Evolutionary conservation across 2,329 filamentous ascomycete genomes (phyloP), one percentile per base, ranked within the genome.

Genomic region (Fusarium sp.): DNA sequence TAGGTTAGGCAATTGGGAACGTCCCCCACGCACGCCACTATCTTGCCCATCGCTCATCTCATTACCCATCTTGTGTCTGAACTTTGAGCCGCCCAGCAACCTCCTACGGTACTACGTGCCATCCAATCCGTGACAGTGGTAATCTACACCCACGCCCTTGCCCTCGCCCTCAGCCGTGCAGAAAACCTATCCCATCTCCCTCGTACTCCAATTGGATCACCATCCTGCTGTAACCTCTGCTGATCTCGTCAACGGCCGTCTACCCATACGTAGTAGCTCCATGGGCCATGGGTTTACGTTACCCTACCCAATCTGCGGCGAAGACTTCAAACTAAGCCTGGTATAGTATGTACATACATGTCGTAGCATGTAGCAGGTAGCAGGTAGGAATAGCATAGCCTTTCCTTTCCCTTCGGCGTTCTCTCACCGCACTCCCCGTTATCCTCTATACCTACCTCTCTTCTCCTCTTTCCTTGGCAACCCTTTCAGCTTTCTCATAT

Each of bases 1-100:
- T 41, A 41, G 24, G 35, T 55, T 55, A 41, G 36, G 55, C 45
- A 48, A 38, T 41, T 44, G 45, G 60, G 45, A 60, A 51, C 44
- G 58, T 73, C 64, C 76, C 75, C 76, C 75, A 77, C 67, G 72
- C 67, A 69, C 74, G 73, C 74, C 75, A 78, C 75, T 75, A 67
- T 78, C 67, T 77, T 61, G 64, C 44, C 70, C 63, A 36, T 75
- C 62, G 66, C 56, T 68, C 56, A 63, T 55, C 51, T 41, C 35
- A 55, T 55, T 76, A 36, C 35, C 63, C 41, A 66, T 66, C 69
- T 67, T 67, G 48, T 65, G 24, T 76, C 52, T 73, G 52, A 68
- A 42, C 31, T 73, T 62, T 49, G 72, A 73, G 68, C 62, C 68
- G 49, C 69, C 65, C 52, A 52, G 47, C 39, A 47, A 48, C 39